phyloP scores from a whole-genome alignment of 192 early-diverging fungal species.

The Gaertneriomyces sp. region DNA sequence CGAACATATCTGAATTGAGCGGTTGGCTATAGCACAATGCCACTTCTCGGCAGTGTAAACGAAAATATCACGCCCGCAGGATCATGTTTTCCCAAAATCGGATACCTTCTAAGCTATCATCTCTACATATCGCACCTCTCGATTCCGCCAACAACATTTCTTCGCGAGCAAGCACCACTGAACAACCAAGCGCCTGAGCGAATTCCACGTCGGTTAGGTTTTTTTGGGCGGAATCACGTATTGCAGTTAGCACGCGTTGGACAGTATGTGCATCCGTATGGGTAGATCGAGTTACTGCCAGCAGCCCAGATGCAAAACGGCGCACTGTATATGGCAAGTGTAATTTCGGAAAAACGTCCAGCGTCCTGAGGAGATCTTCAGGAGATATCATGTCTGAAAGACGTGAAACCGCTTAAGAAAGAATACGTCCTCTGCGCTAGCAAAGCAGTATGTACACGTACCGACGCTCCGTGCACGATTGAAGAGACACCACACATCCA shows the following conservation, averaged over 20 bases:
- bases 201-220: constrained; percentile 70
- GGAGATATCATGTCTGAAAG: constrained; percentile 79
- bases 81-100: constrained; percentile 79
- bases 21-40: no score
- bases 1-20: no score
- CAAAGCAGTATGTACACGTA: constrained; percentile 27
- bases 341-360: constrained; percentile 62
- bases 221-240: constrained; percentile 38
- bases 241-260: constrained; percentile 48
- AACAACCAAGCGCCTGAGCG: constrained; percentile 57
- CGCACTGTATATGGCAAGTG: constrained; percentile 71
- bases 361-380: constrained; percentile 82
- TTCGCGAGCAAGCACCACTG: constrained; percentile 62
- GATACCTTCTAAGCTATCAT: constrained; percentile 81
- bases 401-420: neutral
- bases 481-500: constrained; percentile 91
- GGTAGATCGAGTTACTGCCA: constrained; percentile 66
- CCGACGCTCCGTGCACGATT: constrained; percentile 89
- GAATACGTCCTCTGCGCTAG: neutral
- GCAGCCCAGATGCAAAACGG: constrained; percentile 75
- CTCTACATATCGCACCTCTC: constrained; percentile 76
- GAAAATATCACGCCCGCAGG: neutral
- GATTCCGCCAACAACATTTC: constrained; percentile 78
- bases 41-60: no score
- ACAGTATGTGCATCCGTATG: constrained; percentile 69